phyloP scores from a whole-genome alignment of 169 alveolate genomes.

The Miamiensis avidus region DNA sequence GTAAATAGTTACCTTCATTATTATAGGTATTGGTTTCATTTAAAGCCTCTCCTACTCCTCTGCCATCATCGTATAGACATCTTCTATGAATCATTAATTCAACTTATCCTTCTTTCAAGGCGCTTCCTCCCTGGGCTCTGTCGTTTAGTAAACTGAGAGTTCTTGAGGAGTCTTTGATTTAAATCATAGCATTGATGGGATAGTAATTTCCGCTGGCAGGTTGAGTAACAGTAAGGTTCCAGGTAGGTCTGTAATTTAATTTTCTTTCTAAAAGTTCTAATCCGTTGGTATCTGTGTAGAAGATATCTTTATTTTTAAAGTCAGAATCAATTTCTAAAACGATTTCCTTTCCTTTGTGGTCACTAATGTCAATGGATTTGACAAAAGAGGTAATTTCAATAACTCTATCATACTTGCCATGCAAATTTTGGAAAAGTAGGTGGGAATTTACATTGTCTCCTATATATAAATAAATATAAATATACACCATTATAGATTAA shows the following conservation, averaged over 20 bases:
- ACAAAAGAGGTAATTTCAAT: conserved; percentile 29
- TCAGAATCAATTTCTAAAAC: conserved; percentile 35
- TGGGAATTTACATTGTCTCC: not conserved
- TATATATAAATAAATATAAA: too few relatives aligned
- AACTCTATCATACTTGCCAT: not conserved
- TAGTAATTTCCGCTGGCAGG: conserved; percentile 61
- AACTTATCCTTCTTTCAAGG: conserved; percentile 53
- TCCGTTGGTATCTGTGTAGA: conserved; percentile 76
- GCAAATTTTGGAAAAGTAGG: not conserved
- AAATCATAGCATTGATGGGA: conserved; percentile 58
- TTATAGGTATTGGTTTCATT: conserved; percentile 35
- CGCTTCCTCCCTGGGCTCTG: conserved; percentile 72
- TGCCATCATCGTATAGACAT: conserved; percentile 50
- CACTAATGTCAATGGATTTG: conserved; percentile 14
- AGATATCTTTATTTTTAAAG: conserved; percentile 37
- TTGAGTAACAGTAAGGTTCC: conserved; percentile 27
- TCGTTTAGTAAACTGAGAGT: conserved; percentile 51
- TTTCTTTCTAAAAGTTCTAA: conserved; percentile 59
- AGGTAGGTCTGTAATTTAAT: conserved; percentile 53
- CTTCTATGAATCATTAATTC: conserved; percentile 74
- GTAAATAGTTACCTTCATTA: conserved; percentile 25
- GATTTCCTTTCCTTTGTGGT: conserved; percentile 56
- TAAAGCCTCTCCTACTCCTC: conserved; percentile 70
- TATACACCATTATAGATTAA: too few relatives aligned
- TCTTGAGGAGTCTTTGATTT: conserved; percentile 31